Percentiles rank a stretch among this genome's conserved stretches.
Conservation (phyloP, 768 basidiomycete species). For the Peribolospora baueri region DNA sequence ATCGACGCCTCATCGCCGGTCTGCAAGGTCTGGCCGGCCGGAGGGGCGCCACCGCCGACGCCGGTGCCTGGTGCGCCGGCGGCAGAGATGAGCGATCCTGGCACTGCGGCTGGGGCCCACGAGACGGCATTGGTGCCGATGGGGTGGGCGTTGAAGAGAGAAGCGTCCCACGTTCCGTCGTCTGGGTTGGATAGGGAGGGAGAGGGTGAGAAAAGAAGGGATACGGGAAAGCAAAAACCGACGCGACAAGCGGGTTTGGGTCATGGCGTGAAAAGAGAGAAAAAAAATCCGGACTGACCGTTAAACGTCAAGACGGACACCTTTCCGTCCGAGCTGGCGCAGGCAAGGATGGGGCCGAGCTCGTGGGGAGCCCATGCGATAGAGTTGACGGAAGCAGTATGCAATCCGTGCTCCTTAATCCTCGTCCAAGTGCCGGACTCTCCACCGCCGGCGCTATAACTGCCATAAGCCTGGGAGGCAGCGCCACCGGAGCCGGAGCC, state of each 20-base stretch:
- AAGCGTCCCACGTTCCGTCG: constrained; percentile 86
- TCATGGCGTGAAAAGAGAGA: neutral
- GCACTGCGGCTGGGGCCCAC: constrained; percentile 79
- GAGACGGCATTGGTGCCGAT: constrained; percentile 93
- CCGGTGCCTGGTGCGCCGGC: constrained; percentile 1
- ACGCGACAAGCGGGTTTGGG: neutral
- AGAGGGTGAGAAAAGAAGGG: neutral
- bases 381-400: constrained; percentile 75
- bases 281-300: constrained; percentile 31
- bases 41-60: neutral
- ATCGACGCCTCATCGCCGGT: constrained; percentile 16
- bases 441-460: too few relatives aligned
- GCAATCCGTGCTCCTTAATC: constrained; percentile 84
- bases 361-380: constrained; percentile 99
- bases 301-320: constrained; percentile 91
- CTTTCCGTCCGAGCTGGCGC: constrained; percentile 90
- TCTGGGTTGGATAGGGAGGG: constrained; percentile 26
- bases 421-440: constrained; percentile 46
- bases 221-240: neutral
- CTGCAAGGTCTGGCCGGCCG: constrained; percentile 23
- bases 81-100: constrained; percentile 58
- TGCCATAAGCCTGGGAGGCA: constrained; percentile 4
- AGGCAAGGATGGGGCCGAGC: constrained; percentile 83
- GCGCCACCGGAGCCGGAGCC: constrained; percentile 28
- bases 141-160: constrained; percentile 83